Evolutionary conservation across 2,329 filamentous ascomycete genomes (phyloP).

Genomic region (Fonsecaea erecta): DNA sequence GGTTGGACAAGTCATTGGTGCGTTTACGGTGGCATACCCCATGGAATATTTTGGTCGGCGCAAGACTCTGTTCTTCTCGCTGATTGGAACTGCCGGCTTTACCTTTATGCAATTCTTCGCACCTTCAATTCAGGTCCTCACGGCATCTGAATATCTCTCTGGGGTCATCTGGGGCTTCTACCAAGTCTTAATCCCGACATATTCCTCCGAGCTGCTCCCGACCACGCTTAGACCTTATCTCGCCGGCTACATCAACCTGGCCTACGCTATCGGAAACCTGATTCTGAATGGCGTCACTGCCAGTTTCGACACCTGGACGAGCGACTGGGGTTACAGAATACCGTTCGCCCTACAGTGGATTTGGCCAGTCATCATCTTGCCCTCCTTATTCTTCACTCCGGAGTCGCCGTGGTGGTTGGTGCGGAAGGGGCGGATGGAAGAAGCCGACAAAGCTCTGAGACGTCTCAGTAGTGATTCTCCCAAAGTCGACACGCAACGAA

Average conservation of each 20-base stretch:
- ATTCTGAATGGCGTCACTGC: constrained; percentile 40
- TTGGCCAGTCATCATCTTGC: constrained; percentile 53
- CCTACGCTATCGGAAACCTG: constrained; percentile 45
- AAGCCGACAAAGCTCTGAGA: constrained; percentile 3
- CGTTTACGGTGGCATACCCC: constrained; percentile 67
- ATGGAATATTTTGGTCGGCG: constrained; percentile 70
- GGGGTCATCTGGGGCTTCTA: constrained; percentile 53
- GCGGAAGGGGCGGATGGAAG: constrained; percentile 38
- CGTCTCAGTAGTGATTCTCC: constrained; percentile 2
- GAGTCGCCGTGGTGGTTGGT: constrained; percentile 47
- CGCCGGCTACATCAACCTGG: constrained; percentile 46
- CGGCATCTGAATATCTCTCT: constrained; percentile 44
- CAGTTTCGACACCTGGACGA: constrained; percentile 39
- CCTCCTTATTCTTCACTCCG: constrained; percentile 48
- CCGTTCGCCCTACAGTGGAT: constrained; percentile 53
- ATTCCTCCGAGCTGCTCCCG: constrained; percentile 41
- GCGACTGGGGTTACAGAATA: constrained; percentile 47
- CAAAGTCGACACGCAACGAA: neutral
- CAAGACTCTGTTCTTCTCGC: constrained; percentile 60
- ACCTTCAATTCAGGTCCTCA: constrained; percentile 39
- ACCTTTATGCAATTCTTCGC: constrained; percentile 49
- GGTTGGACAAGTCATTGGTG: constrained; percentile 68
- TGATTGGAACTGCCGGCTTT: constrained; percentile 34
- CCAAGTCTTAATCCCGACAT: constrained; percentile 45
- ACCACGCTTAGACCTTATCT: constrained; percentile 37